Percentiles rank a stretch among this genome's conserved stretches.
Evolutionary conservation across 208 protist species (phyloP).

Genomic region (Crithidia sp.): DNA sequence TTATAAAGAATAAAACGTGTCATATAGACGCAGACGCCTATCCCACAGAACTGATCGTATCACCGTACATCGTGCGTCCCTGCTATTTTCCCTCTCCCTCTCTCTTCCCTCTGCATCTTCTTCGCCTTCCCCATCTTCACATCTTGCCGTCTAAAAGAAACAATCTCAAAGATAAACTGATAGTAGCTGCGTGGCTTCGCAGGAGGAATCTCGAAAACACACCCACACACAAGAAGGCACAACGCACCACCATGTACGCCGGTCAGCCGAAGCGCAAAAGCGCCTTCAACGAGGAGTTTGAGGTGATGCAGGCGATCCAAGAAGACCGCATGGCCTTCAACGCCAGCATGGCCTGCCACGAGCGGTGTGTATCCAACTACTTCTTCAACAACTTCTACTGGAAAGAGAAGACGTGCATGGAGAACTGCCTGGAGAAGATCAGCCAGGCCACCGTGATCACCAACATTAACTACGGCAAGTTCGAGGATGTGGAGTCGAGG

Average conservation of each 20-base stretch:
- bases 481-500: conserved; percentile 55
- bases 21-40: no score
- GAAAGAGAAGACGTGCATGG: conserved; percentile 81
- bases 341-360: conserved; percentile 76
- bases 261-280: conserved; percentile 42
- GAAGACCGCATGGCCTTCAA: conserved; percentile 87
- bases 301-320: conserved; percentile 82
- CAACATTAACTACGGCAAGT: conserved; percentile 86
- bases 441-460: conserved; percentile 85
- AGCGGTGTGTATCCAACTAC: conserved; percentile 83
- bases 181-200: no score
- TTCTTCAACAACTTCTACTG: conserved; percentile 83
- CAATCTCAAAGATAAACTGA: no score
- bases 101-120: no score
- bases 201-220: background rate
- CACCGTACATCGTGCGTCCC: no score
- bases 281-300: conserved; percentile 83
- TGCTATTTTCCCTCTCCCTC: no score
- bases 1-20: no score
- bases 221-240: background rate
- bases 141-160: no score
- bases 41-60: no score
- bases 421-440: conserved; percentile 90
- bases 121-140: no score
- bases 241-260: conserved; percentile 27